These are phyloP conservation scores for Russula compacta DNA, from an alignment of 768 basidiomycete genomes.

Conservation along the genomic window DNA sequence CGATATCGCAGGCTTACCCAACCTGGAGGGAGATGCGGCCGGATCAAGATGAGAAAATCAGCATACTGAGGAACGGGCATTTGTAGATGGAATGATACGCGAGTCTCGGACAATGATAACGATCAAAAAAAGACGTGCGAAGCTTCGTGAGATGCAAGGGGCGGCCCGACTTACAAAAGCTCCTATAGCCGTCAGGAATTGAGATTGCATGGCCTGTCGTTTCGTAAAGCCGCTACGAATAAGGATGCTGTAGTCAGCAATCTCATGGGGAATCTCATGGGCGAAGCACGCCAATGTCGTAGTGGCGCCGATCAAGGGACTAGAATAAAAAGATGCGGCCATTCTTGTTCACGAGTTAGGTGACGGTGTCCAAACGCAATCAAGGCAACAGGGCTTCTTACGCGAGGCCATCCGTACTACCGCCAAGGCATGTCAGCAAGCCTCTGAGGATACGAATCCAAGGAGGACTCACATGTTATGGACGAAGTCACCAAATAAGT, in stretches of 20 bases:
- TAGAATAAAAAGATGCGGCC: slow-evolving; percentile 97
- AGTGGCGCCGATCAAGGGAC: slow-evolving; percentile 85
- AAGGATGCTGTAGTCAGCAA: slow-evolving; percentile 94
- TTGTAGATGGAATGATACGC: slow-evolving; percentile 9
- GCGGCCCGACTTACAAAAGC: slow-evolving; percentile 63
- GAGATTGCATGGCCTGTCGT: slow-evolving; percentile 85
- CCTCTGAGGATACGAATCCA: slow-evolving; percentile 14
- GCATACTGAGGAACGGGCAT: background rate
- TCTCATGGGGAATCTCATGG: slow-evolving; percentile 93
- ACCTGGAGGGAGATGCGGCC: slow-evolving; percentile 18
- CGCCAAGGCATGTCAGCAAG: slow-evolving; percentile 16
- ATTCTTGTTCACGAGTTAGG: slow-evolving; percentile 41
- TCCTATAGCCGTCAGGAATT: slow-evolving; percentile 85
- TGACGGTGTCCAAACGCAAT: slow-evolving; percentile 15
- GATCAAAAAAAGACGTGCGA: slow-evolving; percentile 22
- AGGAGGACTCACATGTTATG: slow-evolving; percentile 69
- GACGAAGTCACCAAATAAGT: slow-evolving; percentile 88
- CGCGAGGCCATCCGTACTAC: slow-evolving; percentile 88
- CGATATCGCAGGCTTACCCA: slow-evolving; percentile 20
- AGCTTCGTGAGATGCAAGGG: slow-evolving; percentile 1
- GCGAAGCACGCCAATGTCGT: slow-evolving; percentile 94
- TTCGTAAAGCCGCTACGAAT: slow-evolving; percentile 87
- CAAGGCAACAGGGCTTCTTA: slow-evolving; percentile 33
- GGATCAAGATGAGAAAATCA: slow-evolving; percentile 7
- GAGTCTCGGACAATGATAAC: slow-evolving; percentile 17